A percentile compares a stretch with the other conserved stretches of the same genome.
Conservation (phyloP, 163 green algal genomes). For the Scenedesmus sp. region DNA sequence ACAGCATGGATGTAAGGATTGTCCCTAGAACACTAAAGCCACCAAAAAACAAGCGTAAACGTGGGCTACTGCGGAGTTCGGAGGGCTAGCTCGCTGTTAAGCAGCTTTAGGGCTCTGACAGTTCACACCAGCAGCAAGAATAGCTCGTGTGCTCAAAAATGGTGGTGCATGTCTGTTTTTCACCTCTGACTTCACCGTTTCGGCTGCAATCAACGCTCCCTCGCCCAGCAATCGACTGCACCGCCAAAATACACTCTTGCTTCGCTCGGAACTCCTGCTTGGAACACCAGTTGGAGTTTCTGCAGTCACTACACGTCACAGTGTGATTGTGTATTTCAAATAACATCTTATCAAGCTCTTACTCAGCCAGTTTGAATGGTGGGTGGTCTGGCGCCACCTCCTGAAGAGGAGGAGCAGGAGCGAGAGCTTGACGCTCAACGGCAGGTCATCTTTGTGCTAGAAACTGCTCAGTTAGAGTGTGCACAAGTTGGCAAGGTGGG, state of each 20-base stretch:
- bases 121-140: background rate
- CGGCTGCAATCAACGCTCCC: background rate
- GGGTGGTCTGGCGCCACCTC: conserved; percentile 74
- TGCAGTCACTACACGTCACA: background rate
- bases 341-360: background rate
- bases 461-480: conserved; percentile 92
- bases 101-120: conserved; percentile 2
- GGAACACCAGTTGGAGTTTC: too few species aligned
- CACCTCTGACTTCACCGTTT: too few species aligned
- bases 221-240: background rate
- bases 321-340: background rate
- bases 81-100: background rate
- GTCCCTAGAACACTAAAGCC: too few species aligned
- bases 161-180: too few species aligned
- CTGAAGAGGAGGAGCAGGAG: conserved; percentile 67
- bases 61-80: too few species aligned
- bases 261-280: background rate
- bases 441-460: conserved; percentile 95
- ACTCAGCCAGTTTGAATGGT: conserved; percentile 55
- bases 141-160: background rate
- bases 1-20: background rate
- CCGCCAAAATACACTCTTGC: background rate
- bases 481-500: conserved; percentile 95
- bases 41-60: too few species aligned
- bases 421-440: conserved; percentile 48